Evolutionary conservation across 2,329 filamentous ascomycete genomes (phyloP).

Genomic region (Sordariomycetes sp.): DNA sequence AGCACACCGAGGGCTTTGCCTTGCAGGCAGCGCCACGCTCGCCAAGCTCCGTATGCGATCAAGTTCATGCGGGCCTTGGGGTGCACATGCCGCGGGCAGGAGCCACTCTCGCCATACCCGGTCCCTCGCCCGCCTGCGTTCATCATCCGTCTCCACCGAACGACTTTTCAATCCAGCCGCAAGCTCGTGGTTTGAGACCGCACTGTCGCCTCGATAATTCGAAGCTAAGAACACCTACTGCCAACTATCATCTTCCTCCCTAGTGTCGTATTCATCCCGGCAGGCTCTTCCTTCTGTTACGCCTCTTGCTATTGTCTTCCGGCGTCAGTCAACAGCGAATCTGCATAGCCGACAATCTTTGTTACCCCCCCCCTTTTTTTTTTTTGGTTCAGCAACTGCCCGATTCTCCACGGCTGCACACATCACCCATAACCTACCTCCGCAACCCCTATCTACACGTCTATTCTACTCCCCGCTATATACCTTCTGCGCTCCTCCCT

Average conservation of each 20-base stretch:
- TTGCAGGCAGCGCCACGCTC: not conserved
- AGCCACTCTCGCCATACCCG: not conserved
- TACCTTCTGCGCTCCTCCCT: not conserved
- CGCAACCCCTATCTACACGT: not conserved
- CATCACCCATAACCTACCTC: not conserved
- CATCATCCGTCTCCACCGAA: not conserved
- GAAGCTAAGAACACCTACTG: not conserved
- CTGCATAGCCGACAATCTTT: not conserved
- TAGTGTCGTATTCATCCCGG: not conserved
- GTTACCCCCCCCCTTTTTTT: not conserved
- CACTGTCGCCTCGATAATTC: not conserved
- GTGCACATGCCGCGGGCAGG: not conserved
- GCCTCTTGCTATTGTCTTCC: not conserved
- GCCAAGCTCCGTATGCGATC: not conserved
- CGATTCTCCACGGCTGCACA: not conserved
- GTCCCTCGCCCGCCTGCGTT: not conserved
- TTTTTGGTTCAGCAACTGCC: too few relatives aligned
- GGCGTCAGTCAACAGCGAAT: not conserved
- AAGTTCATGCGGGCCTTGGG: not conserved
- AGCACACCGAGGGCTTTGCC: not conserved
- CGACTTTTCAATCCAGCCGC: not conserved
- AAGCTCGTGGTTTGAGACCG: not conserved
- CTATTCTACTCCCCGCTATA: not conserved
- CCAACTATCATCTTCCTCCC: not conserved
- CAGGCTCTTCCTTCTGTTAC: not conserved